phyloP scores from a whole-genome alignment of 495 filamentous ascomycete species.

The Neurospora sp. region DNA sequence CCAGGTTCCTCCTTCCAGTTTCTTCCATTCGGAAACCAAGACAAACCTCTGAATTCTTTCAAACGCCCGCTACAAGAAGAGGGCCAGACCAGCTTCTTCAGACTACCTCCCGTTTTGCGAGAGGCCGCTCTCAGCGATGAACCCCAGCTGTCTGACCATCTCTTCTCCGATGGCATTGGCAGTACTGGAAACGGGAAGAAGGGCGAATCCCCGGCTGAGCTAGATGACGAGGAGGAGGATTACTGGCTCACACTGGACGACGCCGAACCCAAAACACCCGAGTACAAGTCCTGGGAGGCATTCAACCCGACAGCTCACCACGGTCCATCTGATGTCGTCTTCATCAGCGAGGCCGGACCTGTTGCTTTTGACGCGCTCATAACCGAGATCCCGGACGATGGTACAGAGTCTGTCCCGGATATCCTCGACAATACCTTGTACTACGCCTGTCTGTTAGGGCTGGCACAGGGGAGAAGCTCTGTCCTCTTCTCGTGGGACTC shows the following conservation, averaged over 20 bases:
- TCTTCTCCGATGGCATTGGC: conserved; percentile 4
- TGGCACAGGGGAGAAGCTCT: conserved; percentile 75
- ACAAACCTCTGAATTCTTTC: background rate
- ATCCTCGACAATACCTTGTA: conserved; percentile 40
- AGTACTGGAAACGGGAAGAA: conserved; percentile 13
- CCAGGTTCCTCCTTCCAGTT: background rate
- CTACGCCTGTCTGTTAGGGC: conserved; percentile 52
- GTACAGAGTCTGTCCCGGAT: conserved; percentile 3
- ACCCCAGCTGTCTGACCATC: background rate
- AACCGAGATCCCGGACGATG: conserved; percentile 2
- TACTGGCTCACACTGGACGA: conserved; percentile 43
- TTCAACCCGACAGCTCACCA: conserved; percentile 41
- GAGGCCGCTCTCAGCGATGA: conserved; percentile 3
- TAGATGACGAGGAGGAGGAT: conserved; percentile 26
- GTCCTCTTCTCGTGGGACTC: conserved; percentile 64
- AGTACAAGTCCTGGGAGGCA: conserved; percentile 63
- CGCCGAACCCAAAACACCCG: conserved; percentile 19
- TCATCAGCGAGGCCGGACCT: conserved; percentile 71
- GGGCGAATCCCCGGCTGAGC: background rate
- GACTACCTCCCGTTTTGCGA: conserved; percentile 25
- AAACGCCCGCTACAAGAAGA: background rate
- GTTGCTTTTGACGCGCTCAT: conserved; percentile 62
- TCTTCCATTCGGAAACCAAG: background rate
- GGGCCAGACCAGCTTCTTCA: conserved; percentile 27
- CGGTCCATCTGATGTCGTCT: conserved; percentile 27